Base-by-base conservation (phyloP, 192 early-diverging fungal genomes). In the Coemansia sp. region DNA sequence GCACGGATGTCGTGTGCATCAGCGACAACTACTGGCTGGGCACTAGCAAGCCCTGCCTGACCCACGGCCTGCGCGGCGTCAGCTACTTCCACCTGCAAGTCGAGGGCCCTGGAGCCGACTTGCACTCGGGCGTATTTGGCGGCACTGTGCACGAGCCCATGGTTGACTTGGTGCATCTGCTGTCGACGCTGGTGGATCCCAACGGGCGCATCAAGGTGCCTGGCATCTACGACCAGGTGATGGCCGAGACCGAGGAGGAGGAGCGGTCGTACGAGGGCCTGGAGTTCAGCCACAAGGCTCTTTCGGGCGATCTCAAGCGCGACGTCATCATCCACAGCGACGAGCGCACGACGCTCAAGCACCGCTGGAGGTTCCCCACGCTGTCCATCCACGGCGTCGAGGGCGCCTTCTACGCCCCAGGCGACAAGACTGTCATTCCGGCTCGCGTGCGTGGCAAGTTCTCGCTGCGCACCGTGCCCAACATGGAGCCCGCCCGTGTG, bases 11-110 rank as follows among this genome's bases (percentile, higher is more conserved):
- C 62, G 94, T 99, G 48, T 96, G 93, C 85, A 99, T 99, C 73
- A 88, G 85, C 66, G 96, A 99, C 85, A 98, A 98, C 86, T 98
- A 97, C 87, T 99, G 97, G 95, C 83, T 97, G 21, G 95, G 97
- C 62, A 94, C 88, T 52, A 90, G 82, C 65, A 97, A 96, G 84
- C 97, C 97, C 33, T 99, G 97, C 85, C 82, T 99, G 65, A 99
- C 97, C 50, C 97, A 99, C 73, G 96, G 96, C 62, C 89, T 99
- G 52, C 94, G 96, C 61, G 85, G 86, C 42, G 85, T 88, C 66
- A 85, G 83, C 69, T 86, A 87, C 75, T 88, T 86, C 76, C 83
- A 84, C 66, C 39, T 90, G 53, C 82, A 79, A 56, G 82, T 95
- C 68, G 78, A 84, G 68, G 94, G 94, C 48, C 94, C 94, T 9